phyloP scores from a whole-genome alignment of 1,284 basidiomycete species.

The Irpex sp. region DNA sequence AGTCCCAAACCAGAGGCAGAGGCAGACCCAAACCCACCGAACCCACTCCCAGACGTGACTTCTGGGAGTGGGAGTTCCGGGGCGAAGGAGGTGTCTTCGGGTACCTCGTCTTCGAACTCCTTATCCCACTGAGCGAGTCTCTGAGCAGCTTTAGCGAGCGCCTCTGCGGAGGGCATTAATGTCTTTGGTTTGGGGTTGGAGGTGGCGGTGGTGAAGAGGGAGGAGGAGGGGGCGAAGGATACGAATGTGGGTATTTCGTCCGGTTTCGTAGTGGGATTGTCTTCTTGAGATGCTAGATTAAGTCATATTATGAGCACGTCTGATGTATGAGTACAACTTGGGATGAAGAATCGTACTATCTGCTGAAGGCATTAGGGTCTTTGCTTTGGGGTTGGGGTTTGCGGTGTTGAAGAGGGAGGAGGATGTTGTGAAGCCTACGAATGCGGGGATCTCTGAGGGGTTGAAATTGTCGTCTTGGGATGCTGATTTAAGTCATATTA shows the following conservation, averaged over 20 bases:
- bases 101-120: slow-evolving; percentile 35
- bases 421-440: slow-evolving; percentile 32
- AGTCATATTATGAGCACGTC: too few relatives aligned
- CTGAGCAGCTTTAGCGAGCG: slow-evolving; percentile 53
- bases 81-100: not conserved
- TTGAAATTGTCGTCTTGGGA: not conserved
- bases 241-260: slow-evolving; percentile 18
- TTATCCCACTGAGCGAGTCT: slow-evolving; percentile 52
- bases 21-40: slow-evolving; percentile 4
- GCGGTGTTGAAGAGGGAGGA: slow-evolving; percentile 4
- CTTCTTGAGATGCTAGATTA: too few relatives aligned
- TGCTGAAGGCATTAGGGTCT: slow-evolving; percentile 46
- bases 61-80: not conserved
- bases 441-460: slow-evolving; percentile 13
- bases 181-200: slow-evolving; percentile 12
- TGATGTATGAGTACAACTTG: too few relatives aligned
- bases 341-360: too few relatives aligned
- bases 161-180: slow-evolving; percentile 52
- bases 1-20: not conserved
- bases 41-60: too few relatives aligned
- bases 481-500: not conserved
- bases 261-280: too few relatives aligned
- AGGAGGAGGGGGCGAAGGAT: slow-evolving; percentile 30
- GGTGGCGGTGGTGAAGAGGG: not conserved
- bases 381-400: slow-evolving; percentile 12